These are phyloP conservation scores for Candida sp. DNA, from an alignment of 1,139 yeast genomes.

Conservation along the genomic window DNA sequence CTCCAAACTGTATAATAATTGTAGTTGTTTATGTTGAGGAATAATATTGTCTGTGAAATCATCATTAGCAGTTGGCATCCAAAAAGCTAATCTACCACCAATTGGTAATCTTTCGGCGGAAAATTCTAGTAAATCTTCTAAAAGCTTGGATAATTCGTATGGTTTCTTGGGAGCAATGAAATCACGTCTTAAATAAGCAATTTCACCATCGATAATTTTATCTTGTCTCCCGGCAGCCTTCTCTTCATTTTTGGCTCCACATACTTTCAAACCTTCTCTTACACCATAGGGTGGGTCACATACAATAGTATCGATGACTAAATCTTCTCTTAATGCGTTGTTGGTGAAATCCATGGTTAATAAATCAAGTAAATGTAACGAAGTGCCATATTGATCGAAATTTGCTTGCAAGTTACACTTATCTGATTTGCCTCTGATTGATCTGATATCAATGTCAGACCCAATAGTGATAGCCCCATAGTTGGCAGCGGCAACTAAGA, in stretches of 20 bases:
- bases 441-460: conserved; percentile 87
- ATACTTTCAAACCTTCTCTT: conserved; percentile 89
- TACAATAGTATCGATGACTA: conserved; percentile 74
- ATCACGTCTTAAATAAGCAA: conserved; percentile 74
- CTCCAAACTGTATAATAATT: conserved; percentile 69
- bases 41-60: conserved; percentile 70
- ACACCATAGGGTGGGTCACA: conserved; percentile 99
- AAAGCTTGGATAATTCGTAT: conserved; percentile 69
- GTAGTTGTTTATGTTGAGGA: conserved; percentile 75
- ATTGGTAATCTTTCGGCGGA: conserved; percentile 69
- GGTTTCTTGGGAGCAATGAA: conserved; percentile 94
- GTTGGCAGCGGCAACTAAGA: conserved; percentile 82
- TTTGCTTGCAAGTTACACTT: conserved; percentile 54
- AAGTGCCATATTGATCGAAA: conserved; percentile 70
- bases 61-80: conserved; percentile 99
- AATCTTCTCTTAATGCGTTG: conserved; percentile 64
- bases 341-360: conserved; percentile 95
- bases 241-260: conserved; percentile 73
- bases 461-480: conserved; percentile 84
- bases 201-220: conserved; percentile 69
- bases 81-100: conserved; percentile 81
- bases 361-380: conserved; percentile 63
- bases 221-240: conserved; percentile 64
- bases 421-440: conserved; percentile 69
- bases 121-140: conserved; percentile 74